Evolutionary conservation across 257 asterid genomes (phyloP), one percentile per base, ranked within the genome.

Genomic region (Cinchona pubescens): DNA sequence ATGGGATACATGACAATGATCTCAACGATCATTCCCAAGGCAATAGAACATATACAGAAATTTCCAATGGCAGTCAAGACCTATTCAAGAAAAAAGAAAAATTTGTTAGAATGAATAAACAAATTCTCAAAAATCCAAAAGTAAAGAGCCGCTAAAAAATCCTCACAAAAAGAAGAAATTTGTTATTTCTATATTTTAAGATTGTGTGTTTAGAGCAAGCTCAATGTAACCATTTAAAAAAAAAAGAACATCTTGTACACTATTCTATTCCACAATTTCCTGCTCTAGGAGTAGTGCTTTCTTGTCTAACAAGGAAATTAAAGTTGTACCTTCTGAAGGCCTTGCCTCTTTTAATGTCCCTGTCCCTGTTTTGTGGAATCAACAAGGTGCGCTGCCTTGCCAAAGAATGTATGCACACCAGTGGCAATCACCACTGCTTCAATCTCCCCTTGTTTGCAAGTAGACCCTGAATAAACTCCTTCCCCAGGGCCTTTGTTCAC

Each of bases 331-430:
- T 92, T 92, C 73, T 94, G 98, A 85, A 94, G 92, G 83, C n/a
- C n/a, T n/a, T n/a, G n/a, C n/a, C n/a, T n/a, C n/a, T n/a, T n/a
- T n/a, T n/a, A n/a, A n/a, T n/a, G n/a, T n/a, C n/a, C n/a, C n/a
- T 94, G 97, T 15, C 98, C 98, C 67, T 94, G 96, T 78, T 94
- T 90, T 27, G 98, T 94, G 29, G 88, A 74, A 81, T 94, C 98
- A 61, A 94, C 98, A 76, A 94, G 98, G 78, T 94, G 98, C 0
- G 98, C 98, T 64, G 98, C 98, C 88, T 90, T 94, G n/a, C 98
- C 97, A 34, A 94, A 94, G 82, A 94, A 94, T 46, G 98, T 94
- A 83, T 94, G 98, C 65, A 94, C 98, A 77, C 98, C 98, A 18
- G 97, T 92, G 27, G 95, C 98, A 42, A 94, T 92, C 61, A 92